Conservation (phyloP, 768 basidiomycete species). For the Pholiota molesta region DNA sequence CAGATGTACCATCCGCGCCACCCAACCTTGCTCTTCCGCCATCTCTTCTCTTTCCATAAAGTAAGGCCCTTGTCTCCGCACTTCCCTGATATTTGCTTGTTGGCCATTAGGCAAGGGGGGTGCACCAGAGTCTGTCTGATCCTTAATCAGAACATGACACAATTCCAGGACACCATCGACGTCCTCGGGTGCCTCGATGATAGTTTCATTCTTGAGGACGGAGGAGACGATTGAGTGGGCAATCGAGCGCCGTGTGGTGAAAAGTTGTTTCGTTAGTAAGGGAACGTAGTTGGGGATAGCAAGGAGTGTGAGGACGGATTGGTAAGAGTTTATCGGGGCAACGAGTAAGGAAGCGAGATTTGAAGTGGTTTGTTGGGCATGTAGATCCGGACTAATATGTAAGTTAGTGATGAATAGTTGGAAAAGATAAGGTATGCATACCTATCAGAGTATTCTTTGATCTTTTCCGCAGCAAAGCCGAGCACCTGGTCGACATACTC, state of each 20-base stretch:
- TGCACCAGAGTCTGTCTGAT: conserved; percentile 63
- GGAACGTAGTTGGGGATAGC: conserved; percentile 90
- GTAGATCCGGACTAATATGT: conserved; percentile 74
- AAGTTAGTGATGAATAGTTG: not conserved
- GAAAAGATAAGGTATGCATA: conserved; percentile 30
- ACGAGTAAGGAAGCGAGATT: conserved; percentile 92
- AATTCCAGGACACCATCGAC: conserved; percentile 92
- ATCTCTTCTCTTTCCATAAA: conserved; percentile 82
- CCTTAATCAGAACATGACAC: conserved; percentile 90
- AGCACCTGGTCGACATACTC: conserved; percentile 98
- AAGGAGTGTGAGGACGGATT: conserved; percentile 95
- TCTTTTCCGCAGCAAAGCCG: conserved; percentile 84
- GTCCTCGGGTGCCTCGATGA: conserved; percentile 92
- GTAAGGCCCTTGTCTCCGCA: conserved; percentile 61
- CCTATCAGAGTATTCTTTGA: conserved; percentile 85
- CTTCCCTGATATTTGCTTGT: conserved; percentile 42
- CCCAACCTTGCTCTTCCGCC: conserved; percentile 99
- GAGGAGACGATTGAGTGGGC: conserved; percentile 94
- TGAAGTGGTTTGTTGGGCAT: conserved; percentile 81
- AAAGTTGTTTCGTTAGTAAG: conserved; percentile 84
- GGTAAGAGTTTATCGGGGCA: conserved; percentile 95
- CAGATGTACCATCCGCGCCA: conserved; percentile 96
- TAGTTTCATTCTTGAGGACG: conserved; percentile 95
- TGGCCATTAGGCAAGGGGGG: conserved; percentile 33
- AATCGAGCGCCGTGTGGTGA: conserved; percentile 87